Evolutionary conservation across 257 asterid genomes (phyloP).

Genomic region (Coffea eugenioides): DNA sequence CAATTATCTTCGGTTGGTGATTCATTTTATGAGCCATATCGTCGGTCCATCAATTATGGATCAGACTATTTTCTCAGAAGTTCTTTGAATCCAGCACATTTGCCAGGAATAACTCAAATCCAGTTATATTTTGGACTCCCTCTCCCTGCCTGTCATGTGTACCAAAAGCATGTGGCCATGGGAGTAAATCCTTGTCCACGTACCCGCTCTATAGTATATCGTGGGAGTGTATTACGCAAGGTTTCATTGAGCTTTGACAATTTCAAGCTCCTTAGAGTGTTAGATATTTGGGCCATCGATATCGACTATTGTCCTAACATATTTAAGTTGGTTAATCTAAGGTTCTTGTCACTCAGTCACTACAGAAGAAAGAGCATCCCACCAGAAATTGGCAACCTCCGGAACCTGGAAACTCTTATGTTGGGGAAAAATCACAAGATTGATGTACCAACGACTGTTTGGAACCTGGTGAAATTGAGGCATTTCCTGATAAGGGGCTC

Average conservation of each 20-base stretch:
- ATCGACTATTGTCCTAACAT: background rate
- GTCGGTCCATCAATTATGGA: background rate
- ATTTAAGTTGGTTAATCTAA: slow-evolving; percentile 6
- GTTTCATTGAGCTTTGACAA: background rate
- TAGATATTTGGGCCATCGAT: background rate
- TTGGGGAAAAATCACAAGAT: no score
- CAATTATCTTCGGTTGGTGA: no score
- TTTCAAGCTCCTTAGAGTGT: slow-evolving; percentile 26
- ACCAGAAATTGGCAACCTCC: background rate
- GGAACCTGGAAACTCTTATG: background rate
- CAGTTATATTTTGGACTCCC: no score
- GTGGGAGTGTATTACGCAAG: no score
- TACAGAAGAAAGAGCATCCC: background rate
- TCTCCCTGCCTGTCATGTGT: no score
- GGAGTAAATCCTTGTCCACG: no score
- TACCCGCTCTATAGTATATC: no score
- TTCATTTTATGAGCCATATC: background rate
- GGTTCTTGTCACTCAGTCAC: background rate
- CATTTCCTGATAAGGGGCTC: background rate
- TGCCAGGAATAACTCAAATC: no score
- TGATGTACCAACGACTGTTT: background rate
- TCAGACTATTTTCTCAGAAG: no score
- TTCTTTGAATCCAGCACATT: no score
- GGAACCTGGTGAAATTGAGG: background rate
- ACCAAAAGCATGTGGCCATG: no score